Base-by-base conservation (phyloP, 257 asterid species). In the Forsythia viridissima region DNA sequence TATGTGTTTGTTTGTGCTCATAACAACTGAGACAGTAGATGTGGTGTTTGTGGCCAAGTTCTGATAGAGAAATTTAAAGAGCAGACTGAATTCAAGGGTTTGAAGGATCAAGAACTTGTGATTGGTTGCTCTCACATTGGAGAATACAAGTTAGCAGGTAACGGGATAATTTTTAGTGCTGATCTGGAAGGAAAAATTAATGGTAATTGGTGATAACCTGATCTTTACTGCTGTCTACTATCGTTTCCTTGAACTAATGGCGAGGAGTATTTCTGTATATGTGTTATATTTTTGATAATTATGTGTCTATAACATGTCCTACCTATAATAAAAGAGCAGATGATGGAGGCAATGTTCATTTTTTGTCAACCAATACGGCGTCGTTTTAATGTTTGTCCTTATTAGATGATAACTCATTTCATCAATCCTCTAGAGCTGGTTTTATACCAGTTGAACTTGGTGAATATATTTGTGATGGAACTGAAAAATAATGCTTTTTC, bases 111-210 rank as follows among this genome's bases (percentile, higher is more conserved):
- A 70, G 89, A 92, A 30, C 76, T 51, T 82, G 98, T 93, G 78
- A 79, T 90, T 85, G 97, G 96, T 82, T 96, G 97, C 86, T 96
- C 97, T 6, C 98, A 96, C 86, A 71, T 96, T 36, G 99, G 99
- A 71, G 99, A 97, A 57, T 97, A 93, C 82, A 93, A 95, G 87
- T 92, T 93, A 80, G 99, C 99, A 59, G 98, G 99, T 80, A 95
- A 92, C 46, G 89, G 87, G 74, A 92, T 93, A 73, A 89, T 85
- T 74, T 93, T 92, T 85, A 85, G 93, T 80, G 86, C 91, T n/a
- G 92, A 80, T 74, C 46, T 89, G 40, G 90, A 87, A 78, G 96
- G 95, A 79, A 87, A 89, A 79, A 81, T 88, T 84, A 85, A 78
- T 84, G 98, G 97, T 59, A 91, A 96, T 74, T 96, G 99, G 99